Evolutionary conservation across 352 stramenopile species (phyloP), one percentile per base, ranked within the genome.

Genomic region (Globisporangium iwayamae): DNA sequence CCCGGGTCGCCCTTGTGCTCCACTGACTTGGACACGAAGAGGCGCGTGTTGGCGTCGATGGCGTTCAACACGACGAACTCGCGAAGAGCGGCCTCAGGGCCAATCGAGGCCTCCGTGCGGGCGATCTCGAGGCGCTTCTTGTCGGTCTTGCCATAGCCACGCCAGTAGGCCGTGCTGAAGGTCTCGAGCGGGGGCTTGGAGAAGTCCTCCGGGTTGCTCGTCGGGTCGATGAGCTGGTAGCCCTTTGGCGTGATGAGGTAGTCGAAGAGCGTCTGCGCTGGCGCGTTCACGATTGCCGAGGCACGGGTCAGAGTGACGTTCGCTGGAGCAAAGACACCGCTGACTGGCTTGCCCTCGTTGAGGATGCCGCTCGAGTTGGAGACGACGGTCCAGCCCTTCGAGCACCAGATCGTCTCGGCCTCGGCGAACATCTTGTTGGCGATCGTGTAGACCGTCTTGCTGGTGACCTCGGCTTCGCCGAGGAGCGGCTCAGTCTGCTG

Each of bases 201-300:
- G 25, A 74, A 77, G 56, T 77, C 71, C 0, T 71, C 67, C 4
- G 63, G 58, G 61, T 70, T 72, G 61, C 71, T 77, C 11, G 36
- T 22, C 43, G 71, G 71, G 59, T 77, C 71, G 38, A 77, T 77
- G 64, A 77, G 56, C 45, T 70, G 47, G 68, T 70, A 74, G 38
- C 71, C 71, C 28, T 63, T 8, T 2, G 67, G 71, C 18, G 71
- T 75, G 53, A 77, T 67, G 20, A 77, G 71, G 53, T 65, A 73
- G 46, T 77, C 67, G 28, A 77, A 77, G 41, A 77, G 52, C 52
- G 63, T 68, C 56, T 77, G 71, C 6, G 71, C 71, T 10, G 67
- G 61, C 3, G 62, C 60, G 41, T 69, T n/a, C 2, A 77, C 66
- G 25, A 75, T 34, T 4, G 52, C 71, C 2, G 34, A 55, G 9